Conservation (phyloP, 192 early-diverging fungal genomes). For the Mortierella antarctica region DNA sequence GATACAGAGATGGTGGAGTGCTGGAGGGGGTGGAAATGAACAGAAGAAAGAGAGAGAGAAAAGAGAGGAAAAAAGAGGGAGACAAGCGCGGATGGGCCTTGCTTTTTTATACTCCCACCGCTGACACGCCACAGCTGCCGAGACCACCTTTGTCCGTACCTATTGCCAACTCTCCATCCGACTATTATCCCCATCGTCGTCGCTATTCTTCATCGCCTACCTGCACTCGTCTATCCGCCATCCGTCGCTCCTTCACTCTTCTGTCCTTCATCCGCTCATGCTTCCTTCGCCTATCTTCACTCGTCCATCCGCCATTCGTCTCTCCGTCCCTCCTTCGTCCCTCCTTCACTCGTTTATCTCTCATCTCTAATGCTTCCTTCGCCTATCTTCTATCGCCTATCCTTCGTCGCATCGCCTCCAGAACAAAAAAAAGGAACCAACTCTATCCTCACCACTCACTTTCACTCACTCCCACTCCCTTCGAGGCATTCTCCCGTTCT, state of each 20-base stretch:
- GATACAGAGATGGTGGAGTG: not conserved
- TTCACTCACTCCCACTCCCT: too few species aligned
- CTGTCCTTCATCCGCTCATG: too few species aligned
- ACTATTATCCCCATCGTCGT: too few species aligned
- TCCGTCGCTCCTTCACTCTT: too few species aligned
- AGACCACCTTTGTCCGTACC: not conserved
- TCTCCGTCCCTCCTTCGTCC: not conserved
- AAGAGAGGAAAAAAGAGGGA: conserved; percentile 1
- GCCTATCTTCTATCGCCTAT: not conserved
- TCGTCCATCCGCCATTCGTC: not conserved
- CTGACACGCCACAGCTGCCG: not conserved
- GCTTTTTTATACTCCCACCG: conserved; percentile 3
- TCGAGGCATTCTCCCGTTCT: too few species aligned
- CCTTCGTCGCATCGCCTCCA: not conserved
- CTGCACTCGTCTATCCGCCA: too few species aligned
- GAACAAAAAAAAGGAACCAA: too few species aligned
- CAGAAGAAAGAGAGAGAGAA: not conserved
- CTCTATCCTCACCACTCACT: too few species aligned
- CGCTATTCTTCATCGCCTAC: too few species aligned
- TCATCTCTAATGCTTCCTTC: not conserved
- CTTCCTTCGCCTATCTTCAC: too few species aligned
- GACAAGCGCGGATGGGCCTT: not conserved
- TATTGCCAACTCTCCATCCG: too few species aligned
- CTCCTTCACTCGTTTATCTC: not conserved
- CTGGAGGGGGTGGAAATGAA: not conserved